phyloP scores from a whole-genome alignment of 73 alveolate genomes.

The Paramecium octaurelia region DNA sequence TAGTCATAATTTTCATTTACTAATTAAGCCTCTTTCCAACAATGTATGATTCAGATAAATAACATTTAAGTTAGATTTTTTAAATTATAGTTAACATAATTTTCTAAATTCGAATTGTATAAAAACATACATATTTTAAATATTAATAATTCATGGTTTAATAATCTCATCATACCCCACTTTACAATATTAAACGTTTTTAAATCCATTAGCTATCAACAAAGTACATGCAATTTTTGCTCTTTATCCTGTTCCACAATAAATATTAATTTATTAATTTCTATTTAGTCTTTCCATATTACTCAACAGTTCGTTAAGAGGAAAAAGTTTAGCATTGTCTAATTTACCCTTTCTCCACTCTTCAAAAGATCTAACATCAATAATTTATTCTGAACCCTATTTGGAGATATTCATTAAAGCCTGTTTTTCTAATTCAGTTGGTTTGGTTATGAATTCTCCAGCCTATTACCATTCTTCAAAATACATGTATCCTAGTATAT shows the following conservation, averaged over 20 bases:
- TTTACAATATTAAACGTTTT: neutral
- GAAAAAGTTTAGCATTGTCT: neutral
- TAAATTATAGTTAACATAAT: too few species aligned
- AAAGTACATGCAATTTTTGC: slow-evolving; percentile 57
- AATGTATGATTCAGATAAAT: too few species aligned
- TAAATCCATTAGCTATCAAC: slow-evolving; percentile 36
- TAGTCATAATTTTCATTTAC: too few species aligned
- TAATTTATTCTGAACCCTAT: neutral
- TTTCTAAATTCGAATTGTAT: too few species aligned
- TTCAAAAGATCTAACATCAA: slow-evolving; percentile 48
- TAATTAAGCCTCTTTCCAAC: too few species aligned
- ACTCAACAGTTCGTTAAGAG: slow-evolving; percentile 37
- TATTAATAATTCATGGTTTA: neutral
- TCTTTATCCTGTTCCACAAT: slow-evolving; percentile 61
- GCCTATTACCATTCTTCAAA: slow-evolving; percentile 10
- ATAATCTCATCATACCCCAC: slow-evolving; percentile 45
- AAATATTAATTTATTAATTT: slow-evolving; percentile 10
- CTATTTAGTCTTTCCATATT: neutral
- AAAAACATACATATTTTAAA: neutral
- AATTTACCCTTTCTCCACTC: slow-evolving; percentile 53
- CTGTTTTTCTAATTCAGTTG: slow-evolving; percentile 7
- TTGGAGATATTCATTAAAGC: neutral
- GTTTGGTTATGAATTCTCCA: neutral
- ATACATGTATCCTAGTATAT: slow-evolving; percentile 41
- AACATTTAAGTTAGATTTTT: too few species aligned